These are phyloP conservation scores for Sanghuangporus weigelae DNA, from an alignment of 1,284 basidiomycete genomes.

Conservation along the genomic window DNA sequence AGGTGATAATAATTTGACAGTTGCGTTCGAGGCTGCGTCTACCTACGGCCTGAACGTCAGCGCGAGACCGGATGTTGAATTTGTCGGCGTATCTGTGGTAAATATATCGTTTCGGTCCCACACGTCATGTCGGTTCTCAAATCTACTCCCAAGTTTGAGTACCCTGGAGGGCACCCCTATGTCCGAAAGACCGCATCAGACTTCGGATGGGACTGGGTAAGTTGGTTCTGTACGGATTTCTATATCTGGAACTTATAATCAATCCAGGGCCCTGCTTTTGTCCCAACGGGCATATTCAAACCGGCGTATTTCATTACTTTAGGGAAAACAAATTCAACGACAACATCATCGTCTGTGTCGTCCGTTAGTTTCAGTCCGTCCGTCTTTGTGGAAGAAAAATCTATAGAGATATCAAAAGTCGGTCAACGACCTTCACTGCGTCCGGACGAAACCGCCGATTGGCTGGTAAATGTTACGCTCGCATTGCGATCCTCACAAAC, in stretches of 20 bases:
- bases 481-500: slow-evolving; percentile 39
- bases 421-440: slow-evolving; percentile 38
- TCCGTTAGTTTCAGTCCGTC: slow-evolving; percentile 21
- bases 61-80: slow-evolving; percentile 41
- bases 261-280: slow-evolving; percentile 48
- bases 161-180: slow-evolving; percentile 43
- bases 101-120: slow-evolving; percentile 11
- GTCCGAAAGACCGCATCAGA: slow-evolving; percentile 51
- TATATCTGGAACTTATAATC: not conserved
- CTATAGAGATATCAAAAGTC: slow-evolving; percentile 49
- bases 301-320: slow-evolving; percentile 46
- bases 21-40: slow-evolving; percentile 49
- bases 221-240: slow-evolving; percentile 1
- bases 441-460: slow-evolving; percentile 41
- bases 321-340: slow-evolving; percentile 20
- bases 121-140: slow-evolving; percentile 20
- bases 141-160: slow-evolving; percentile 37
- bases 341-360: slow-evolving; percentile 17
- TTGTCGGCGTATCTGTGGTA: slow-evolving; percentile 28
- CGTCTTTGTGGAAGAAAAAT: slow-evolving; percentile 49
- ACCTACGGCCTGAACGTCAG: slow-evolving; percentile 50
- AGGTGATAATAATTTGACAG: slow-evolving; percentile 39
- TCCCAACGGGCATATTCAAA: slow-evolving; percentile 50
- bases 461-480: slow-evolving; percentile 53
- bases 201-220: slow-evolving; percentile 57